Evolutionary conservation across 2,329 filamentous ascomycete genomes (phyloP).

Genomic region (Plenodomus tracheiphilus): DNA sequence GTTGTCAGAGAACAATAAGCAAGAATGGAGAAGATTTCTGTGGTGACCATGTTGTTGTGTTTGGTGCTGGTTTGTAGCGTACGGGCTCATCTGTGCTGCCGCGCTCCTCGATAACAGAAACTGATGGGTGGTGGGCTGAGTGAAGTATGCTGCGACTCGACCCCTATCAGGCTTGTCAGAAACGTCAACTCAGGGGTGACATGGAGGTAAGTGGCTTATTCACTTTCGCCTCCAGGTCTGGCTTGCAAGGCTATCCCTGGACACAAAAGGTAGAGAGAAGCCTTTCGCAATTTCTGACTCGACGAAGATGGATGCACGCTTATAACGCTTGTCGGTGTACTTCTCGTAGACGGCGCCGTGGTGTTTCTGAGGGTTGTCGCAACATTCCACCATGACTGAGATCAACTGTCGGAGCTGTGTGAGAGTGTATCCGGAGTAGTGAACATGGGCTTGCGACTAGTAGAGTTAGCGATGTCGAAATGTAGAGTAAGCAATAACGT

Average conservation of each 20-base stretch:
- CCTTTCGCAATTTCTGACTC: slow-evolving; percentile 70
- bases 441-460: slow-evolving; percentile 78
- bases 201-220: slow-evolving; percentile 28
- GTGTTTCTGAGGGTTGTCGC: slow-evolving; percentile 76
- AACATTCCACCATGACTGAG: slow-evolving; percentile 82
- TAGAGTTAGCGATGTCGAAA: slow-evolving; percentile 40
- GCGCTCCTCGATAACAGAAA: slow-evolving; percentile 4
- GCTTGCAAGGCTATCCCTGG: slow-evolving; percentile 40
- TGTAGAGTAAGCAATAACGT: slow-evolving; percentile 45
- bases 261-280: slow-evolving; percentile 54
- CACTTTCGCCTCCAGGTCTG: slow-evolving; percentile 46
- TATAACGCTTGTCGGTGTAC: slow-evolving; percentile 85
- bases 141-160: slow-evolving; percentile 22
- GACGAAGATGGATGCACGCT: slow-evolving; percentile 79
- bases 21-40: slow-evolving; percentile 43
- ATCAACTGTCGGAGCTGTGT: slow-evolving; percentile 78
- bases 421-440: slow-evolving; percentile 94
- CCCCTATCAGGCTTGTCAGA: slow-evolving; percentile 34
- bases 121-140: background rate
- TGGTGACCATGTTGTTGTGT: slow-evolving; percentile 25
- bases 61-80: slow-evolving; percentile 15
- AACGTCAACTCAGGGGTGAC: slow-evolving; percentile 19
- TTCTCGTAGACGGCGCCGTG: slow-evolving; percentile 90
- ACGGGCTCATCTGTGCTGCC: slow-evolving; percentile 8
- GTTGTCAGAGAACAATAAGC: slow-evolving; percentile 41